These are phyloP conservation scores for Hansenula lynferdii DNA, from an alignment of 1,139 yeast species.

Conservation along the genomic window DNA sequence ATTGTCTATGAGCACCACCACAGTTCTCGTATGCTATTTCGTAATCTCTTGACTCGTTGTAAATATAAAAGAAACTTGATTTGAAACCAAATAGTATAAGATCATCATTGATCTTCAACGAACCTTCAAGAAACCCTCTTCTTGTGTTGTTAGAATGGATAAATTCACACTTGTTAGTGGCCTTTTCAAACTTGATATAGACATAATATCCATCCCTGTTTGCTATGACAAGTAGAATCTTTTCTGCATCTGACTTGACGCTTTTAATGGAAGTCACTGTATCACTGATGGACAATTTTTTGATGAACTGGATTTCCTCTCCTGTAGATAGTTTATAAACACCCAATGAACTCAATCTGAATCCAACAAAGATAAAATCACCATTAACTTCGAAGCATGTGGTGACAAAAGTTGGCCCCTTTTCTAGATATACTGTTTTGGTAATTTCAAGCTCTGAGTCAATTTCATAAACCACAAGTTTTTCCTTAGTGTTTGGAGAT, in stretches of 20 bases:
- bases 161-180: constrained; percentile 20
- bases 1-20: constrained; percentile 88
- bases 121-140: constrained; percentile 80
- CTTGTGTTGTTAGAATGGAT: constrained; percentile 61
- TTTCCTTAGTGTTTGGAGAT: constrained; percentile 63
- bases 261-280: constrained; percentile 56
- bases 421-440: constrained; percentile 19
- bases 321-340: constrained; percentile 39
- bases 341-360: constrained; percentile 64
- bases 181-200: constrained; percentile 12
- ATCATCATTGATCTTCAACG: constrained; percentile 42
- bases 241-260: constrained; percentile 23
- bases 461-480: constrained; percentile 44
- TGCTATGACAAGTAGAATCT: constrained; percentile 36
- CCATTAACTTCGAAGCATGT: constrained; percentile 48
- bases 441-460: constrained; percentile 23
- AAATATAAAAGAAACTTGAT: constrained; percentile 70
- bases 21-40: constrained; percentile 72
- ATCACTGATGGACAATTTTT: constrained; percentile 66
- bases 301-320: constrained; percentile 26
- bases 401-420: constrained; percentile 51
- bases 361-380: constrained; percentile 54
- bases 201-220: constrained; percentile 64
- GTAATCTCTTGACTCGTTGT: constrained; percentile 75
- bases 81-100: constrained; percentile 75